Evolutionary conservation across 257 asterid species (phyloP), one percentile per base, ranked within the genome.

Genomic region (Nicotiana noctiflora): DNA sequence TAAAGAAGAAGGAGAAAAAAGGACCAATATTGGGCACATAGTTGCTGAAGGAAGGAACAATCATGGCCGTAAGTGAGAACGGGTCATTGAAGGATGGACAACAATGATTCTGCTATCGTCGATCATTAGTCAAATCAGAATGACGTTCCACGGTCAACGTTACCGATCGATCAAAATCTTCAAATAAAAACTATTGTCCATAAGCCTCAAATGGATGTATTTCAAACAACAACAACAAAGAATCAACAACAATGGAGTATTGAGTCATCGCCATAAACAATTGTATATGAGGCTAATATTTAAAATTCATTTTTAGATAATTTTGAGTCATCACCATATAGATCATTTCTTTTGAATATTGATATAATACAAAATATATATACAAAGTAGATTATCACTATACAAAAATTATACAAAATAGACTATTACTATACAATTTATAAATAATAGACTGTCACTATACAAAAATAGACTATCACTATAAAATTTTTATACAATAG

Each of bases 61-160:
- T 83, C 85, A 83, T 79, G 85, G 62, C 77, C 19, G 80, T 83
- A 29, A 83, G 70, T 56, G 85, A 83, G 77, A 79, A 59, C 70
- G 83, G 76, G 1, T 29, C 61, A 9, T 79, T 66, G 46, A 49
- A 46, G 78, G 40, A 72, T 65, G 49, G 82, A 56, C 9, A 64
- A 8, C 13, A 27, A 61, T 37, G 44, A 40, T 31, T 53, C 49
- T 6, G 75, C 9, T 53, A 40, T 8, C 46, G 46, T 60, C 4
- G 76, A 63, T 79, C 61, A 79, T 44, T 44, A 44, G 57, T 27
- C 75, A 7, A 40, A 40, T 70, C 59, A 70, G 21, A 70, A 70
- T 7, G 77, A 59, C 14, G 34, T 19, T 2, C 29, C 77, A 21
- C 77, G 34, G 59, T 70, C 77, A 70, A 70, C 77, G 76, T 9